Percentiles rank a stretch among this genome's conserved stretches.
Conservation (phyloP, 2,329 filamentous ascomycete species). For the Ophiostoma pallidulum region DNA sequence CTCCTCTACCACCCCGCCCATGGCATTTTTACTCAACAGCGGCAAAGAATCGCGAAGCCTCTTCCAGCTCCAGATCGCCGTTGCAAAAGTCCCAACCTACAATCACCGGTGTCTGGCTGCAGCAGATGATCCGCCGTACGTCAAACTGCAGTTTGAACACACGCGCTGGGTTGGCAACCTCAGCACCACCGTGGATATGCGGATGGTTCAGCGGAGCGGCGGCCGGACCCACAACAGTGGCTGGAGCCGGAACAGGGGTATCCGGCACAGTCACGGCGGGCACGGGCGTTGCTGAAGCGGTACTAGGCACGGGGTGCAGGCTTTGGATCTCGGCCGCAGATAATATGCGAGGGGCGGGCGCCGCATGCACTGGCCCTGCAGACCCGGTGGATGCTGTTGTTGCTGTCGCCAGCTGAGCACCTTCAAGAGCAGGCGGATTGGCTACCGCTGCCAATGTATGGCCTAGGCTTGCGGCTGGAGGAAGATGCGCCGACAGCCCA, state of each 20-base stretch:
- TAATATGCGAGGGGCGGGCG: not conserved
- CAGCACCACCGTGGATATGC: slow-evolving; percentile 33
- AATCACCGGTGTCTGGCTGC: slow-evolving; percentile 82
- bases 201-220: slow-evolving; percentile 25
- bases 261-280: too few relatives aligned
- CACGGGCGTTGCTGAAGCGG: too few relatives aligned
- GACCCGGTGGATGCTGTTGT: too few relatives aligned
- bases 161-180: slow-evolving; percentile 42
- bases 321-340: not conserved
- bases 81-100: slow-evolving; percentile 98
- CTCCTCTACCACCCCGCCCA: too few relatives aligned
- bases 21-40: slow-evolving; percentile 46
- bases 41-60: slow-evolving; percentile 69
- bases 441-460: too few relatives aligned
- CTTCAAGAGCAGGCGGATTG: too few relatives aligned
- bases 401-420: too few relatives aligned
- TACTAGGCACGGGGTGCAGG: too few relatives aligned
- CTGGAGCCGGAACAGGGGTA: not conserved
- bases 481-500: too few relatives aligned
- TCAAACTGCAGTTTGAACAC: slow-evolving; percentile 98
- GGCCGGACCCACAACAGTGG: slow-evolving; percentile 3
- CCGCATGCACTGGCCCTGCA: too few relatives aligned
- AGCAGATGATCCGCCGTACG: slow-evolving; percentile 84
- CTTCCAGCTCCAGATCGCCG: slow-evolving; percentile 68
- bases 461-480: too few relatives aligned